Evolutionary conservation across 495 filamentous ascomycete genomes (phyloP).

Genomic region (Hypoxylon subgilvum): DNA sequence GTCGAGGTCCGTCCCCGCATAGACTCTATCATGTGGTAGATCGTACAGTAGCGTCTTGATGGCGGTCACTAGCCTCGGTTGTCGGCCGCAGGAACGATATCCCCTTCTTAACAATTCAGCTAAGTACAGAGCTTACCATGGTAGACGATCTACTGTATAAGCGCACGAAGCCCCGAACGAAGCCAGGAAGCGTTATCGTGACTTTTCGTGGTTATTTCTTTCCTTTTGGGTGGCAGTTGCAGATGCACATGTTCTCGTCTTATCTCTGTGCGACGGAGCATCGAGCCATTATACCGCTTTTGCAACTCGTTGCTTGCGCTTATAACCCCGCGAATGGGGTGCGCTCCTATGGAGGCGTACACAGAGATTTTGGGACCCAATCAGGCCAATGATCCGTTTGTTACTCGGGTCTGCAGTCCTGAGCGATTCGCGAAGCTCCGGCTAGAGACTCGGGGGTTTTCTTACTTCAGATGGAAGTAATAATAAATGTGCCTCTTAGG

Average conservation of each 20-base stretch:
- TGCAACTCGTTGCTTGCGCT: not conserved
- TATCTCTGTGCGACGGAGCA: constrained; percentile 13
- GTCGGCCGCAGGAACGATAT: constrained; percentile 15
- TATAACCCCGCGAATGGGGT: constrained; percentile 34
- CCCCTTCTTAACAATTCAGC: too few species aligned
- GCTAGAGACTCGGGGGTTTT: too few species aligned
- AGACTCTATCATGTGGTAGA: constrained; percentile 26
- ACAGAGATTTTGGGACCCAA: constrained; percentile 21
- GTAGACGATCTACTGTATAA: not conserved
- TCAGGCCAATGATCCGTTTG: too few species aligned
- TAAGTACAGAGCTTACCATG: too few species aligned
- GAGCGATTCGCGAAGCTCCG: too few species aligned
- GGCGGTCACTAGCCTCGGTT: constrained; percentile 26
- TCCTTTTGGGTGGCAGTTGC: not conserved
- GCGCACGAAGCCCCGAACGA: not conserved
- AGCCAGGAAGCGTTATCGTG: constrained; percentile 5
- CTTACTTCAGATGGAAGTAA: too few species aligned
- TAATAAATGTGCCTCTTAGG: too few species aligned
- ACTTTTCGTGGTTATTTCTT: constrained; percentile 9
- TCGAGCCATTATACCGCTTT: not conserved
- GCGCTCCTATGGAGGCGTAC: not conserved
- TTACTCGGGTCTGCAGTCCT: constrained; percentile 25
- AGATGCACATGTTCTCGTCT: constrained; percentile 2
- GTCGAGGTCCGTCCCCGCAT: constrained; percentile 26
- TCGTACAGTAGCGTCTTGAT: constrained; percentile 20